Evolutionary conservation across 2,329 filamentous ascomycete species (phyloP), one percentile per base, ranked within the genome.

Genomic region (Fusarium falciforme): DNA sequence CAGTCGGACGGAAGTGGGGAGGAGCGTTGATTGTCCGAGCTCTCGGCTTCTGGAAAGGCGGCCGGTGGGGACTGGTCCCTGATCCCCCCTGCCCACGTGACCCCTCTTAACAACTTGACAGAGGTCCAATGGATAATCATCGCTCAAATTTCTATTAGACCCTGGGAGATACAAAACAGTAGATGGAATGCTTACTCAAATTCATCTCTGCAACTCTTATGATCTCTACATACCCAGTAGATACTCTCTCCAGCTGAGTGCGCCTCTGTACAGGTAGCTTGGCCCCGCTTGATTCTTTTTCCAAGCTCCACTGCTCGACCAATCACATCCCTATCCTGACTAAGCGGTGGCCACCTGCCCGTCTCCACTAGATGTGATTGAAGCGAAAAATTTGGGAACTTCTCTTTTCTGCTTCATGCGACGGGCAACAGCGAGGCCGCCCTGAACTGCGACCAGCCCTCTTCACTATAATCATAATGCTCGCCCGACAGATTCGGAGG

Each of bases 401-500:
- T 67, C 64, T 63, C 47, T 36, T 49, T 66, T 35, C 36, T 69
- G 65, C 68, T 76, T 76, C 76, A 77, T 68, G 75, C 75, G 75
- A 77, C 72, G 47, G 47, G 47, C 47, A 76, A 66, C 58, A 77
- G 63, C 47, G 67, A 71, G 47, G 25, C 47, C 47, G 47, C 47
- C 47, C 47, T 31, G 47, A 29, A 49, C 25, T 29, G 44, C 44
- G 47, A 52, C 47, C 25, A 29, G 47, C 47, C 17, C 27, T 52
- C n/a, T 29, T 52, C 17, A 52, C 27, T 10, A 52, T 52, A 52
- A 52, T 49, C 78, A 80, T 66, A 65, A 84, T 84, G 83, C 79
- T 84, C 62, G 73, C 82, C 36, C 79, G 80, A 68, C 82, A 82
- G 49, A 78, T 80, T 35, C 74, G 79, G 67, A 77, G 79, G 73